Base-by-base conservation (phyloP, 2,329 filamentous ascomycete genomes). In the Zymoseptoria crescenta region DNA sequence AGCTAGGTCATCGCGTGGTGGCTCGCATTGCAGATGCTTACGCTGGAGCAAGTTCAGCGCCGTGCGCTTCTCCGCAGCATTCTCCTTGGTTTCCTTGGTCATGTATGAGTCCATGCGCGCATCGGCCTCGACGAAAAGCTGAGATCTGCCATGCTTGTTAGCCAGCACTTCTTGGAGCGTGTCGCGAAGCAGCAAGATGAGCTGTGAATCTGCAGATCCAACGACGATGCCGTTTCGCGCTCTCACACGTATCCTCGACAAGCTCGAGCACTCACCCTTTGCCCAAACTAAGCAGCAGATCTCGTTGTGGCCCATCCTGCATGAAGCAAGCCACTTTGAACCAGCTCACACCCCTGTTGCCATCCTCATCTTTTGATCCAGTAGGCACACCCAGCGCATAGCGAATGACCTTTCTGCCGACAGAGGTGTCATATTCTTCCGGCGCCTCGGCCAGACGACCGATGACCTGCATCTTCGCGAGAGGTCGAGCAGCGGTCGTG, bases 121-220 rank as follows among this genome's bases (percentile, higher is more conserved):
- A 62, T 96, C 90, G 51, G 88, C 92, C 74, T 97, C 93, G 54
- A 97, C 79, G 70, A 84, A 91, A 63, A 99, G 81, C 55, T 91
- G 79, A 13, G 90, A 82, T 61, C 92, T 96, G 68, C 62, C 55
- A 27, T 5, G 35, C 24, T 52, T 28, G 55, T 64, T 50, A 64
- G 59, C 56, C 9, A 21, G 16, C 35, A 49, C 52, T 52, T 28
- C 52, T 35, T 16, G 9, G 35, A 45, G 52, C 52, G 41, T 54
- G 16, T 8, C 21, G 52, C 52, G 24, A 24, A 24, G 24, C 24
- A 24, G 24, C 24, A 24, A 24, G 24, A 24, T 24, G 24, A 24
- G 24, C 24, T 4, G 24, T 24, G 24, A 45, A 27, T 19, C 28
- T 41, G 28, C 53, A 57, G 9, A 49, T 21, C 41, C 41, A 8